These are phyloP conservation scores for Moringa oleifera DNA, from an alignment of 345 rosid genomes.

Conservation along the genomic window DNA sequence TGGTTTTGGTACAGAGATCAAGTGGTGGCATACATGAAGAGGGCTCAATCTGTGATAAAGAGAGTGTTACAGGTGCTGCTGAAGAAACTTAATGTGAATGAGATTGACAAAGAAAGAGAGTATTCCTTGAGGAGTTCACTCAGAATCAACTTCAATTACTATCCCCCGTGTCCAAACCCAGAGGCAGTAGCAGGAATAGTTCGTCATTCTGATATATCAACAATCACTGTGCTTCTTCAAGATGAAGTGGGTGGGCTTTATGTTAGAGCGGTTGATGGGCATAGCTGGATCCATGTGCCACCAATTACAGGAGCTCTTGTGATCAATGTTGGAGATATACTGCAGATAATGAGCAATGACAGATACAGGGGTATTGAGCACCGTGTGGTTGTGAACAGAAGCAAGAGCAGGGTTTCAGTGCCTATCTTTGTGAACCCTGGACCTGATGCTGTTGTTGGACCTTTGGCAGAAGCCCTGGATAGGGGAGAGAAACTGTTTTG, in stretches of 20 bases:
- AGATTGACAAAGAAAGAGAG: constrained; percentile 29
- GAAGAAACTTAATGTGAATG: constrained; percentile 32
- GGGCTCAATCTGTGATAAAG: constrained; percentile 29
- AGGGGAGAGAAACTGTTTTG: constrained; percentile 17
- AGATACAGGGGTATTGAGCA: constrained; percentile 28
- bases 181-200: constrained; percentile 39
- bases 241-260: constrained; percentile 42
- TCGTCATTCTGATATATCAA: constrained; percentile 36
- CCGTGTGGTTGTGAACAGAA: constrained; percentile 17
- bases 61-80: constrained; percentile 33
- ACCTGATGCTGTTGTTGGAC: constrained; percentile 15
- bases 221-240: constrained; percentile 36
- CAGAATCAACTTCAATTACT: constrained; percentile 36
- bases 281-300: constrained; percentile 25
- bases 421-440: constrained; percentile 26
- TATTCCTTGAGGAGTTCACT: constrained; percentile 32
- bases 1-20: constrained; percentile 26
- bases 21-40: constrained; percentile 38
- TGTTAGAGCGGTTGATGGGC: constrained; percentile 26
- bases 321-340: constrained; percentile 21
- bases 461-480: constrained; percentile 17
- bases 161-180: constrained; percentile 39
- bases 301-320: constrained; percentile 27
- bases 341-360: constrained; percentile 35
- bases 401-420: constrained; percentile 23